Evolutionary conservation across 2,329 filamentous ascomycete species (phyloP), one percentile per base, ranked within the genome.

Genomic region (Fusarium burgessii): DNA sequence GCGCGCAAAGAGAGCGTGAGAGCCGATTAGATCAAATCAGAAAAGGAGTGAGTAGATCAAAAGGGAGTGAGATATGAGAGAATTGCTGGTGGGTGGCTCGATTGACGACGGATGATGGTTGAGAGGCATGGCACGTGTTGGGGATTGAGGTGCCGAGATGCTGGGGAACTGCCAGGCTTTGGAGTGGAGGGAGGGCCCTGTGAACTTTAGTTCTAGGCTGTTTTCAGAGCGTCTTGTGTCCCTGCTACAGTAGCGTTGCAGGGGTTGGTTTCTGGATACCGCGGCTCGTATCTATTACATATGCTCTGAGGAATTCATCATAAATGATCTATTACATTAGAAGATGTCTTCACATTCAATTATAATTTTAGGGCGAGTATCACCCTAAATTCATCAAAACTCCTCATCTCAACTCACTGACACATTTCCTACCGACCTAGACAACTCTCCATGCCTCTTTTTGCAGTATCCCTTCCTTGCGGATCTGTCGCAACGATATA

Each of bases 71-170:
- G 50, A 62, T 50, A 38, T 51, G 57, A 74, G 62, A 58, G 65
- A 70, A 63, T 68, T 70, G 23, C 47, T 66, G 59, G 33, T 58
- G 51, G 40, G 62, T 66, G 62, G 62, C 62, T 66, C 62, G 72
- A 66, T 70, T 66, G 70, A 72, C 67, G 70, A 72, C 72, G 60
- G 73, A 73, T 72, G 66, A 74, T 71, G 71, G 74, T 76, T 76
- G 74, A 76, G 74, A 76, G 74, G 55, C 55, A 71, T 70, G 63
- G 71, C 74, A 76, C 74, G 74, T 76, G 74, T 76, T 76, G 74
- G 72, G 74, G 62, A 62, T 60, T 65, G 57, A 75, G 74, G 62
- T 75, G 71, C 74, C 74, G 66, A 72, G 68, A 68, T 69, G 64
- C 68, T 70, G 67, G 68, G 68, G 60, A 67, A 50, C 38, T 49